A percentile compares a stretch with the other conserved stretches of the same genome.
These are phyloP conservation scores for Suhomyces yuchorum DNA, from an alignment of 1,139 yeast genomes.

Conservation along the genomic window DNA sequence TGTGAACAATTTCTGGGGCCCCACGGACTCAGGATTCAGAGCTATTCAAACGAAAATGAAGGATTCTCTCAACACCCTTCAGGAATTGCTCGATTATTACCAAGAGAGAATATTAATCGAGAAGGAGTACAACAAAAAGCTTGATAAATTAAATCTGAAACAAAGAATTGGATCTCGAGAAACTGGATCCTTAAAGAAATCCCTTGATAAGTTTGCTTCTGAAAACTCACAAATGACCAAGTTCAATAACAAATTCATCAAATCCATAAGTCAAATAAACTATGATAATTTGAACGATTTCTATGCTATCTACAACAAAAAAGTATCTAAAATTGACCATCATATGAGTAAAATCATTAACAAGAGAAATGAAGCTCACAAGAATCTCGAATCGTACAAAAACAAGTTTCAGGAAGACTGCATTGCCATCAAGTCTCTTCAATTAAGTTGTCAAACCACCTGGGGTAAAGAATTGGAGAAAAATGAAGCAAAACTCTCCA, in stretches of 20 bases:
- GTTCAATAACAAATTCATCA: conserved; percentile 35
- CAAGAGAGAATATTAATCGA: conserved; percentile 61
- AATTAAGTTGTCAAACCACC: conserved; percentile 68
- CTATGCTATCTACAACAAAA: conserved; percentile 32
- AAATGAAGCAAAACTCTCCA: conserved; percentile 61
- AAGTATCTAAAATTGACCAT: conserved; percentile 34
- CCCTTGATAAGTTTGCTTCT: conserved; percentile 58
- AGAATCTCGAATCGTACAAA: conserved; percentile 47
- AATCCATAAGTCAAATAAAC: conserved; percentile 35
- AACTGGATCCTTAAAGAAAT: conserved; percentile 56
- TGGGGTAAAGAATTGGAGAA: conserved; percentile 79
- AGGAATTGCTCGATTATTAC: conserved; percentile 48
- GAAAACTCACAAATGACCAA: conserved; percentile 50
- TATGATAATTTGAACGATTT: conserved; percentile 38
- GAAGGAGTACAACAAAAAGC: conserved; percentile 64
- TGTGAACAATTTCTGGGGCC: conserved; percentile 56
- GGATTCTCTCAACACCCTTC: conserved; percentile 43
- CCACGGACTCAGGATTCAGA: conserved; percentile 50
- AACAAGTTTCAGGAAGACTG: conserved; percentile 61
- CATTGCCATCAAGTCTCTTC: conserved; percentile 56
- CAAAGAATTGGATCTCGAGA: conserved; percentile 58
- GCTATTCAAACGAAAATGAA: conserved; percentile 51
- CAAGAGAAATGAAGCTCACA: conserved; percentile 29
- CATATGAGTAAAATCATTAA: conserved; percentile 42
- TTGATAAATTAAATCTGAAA: conserved; percentile 52